These are phyloP conservation scores for Colletotrichum paranaense DNA, from an alignment of 2,329 filamentous ascomycete species.

Conservation along the genomic window DNA sequence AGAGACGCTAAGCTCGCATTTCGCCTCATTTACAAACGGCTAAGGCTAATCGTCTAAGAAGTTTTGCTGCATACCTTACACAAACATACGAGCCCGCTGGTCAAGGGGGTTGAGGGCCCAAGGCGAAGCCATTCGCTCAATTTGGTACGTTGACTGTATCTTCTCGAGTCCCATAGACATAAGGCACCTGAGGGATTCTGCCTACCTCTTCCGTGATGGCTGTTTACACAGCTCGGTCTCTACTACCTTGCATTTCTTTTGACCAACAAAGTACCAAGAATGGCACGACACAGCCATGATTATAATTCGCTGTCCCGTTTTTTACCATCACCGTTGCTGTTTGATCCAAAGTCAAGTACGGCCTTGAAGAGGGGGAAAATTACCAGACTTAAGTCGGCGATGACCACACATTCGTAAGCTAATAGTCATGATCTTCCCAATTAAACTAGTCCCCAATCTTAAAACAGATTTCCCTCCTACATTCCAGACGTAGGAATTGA, in stretches of 20 bases:
- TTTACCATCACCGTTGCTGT: background rate
- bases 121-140: constrained; percentile 8
- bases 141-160: constrained; percentile 19
- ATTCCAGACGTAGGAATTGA: background rate
- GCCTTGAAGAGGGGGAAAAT: background rate
- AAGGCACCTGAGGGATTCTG: background rate
- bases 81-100: background rate
- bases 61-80: constrained; percentile 14
- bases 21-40: constrained; percentile 36
- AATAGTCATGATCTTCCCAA: background rate
- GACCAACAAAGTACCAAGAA: background rate
- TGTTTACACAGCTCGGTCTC: background rate
- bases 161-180: constrained; percentile 9
- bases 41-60: constrained; percentile 46
- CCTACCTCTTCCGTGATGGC: background rate
- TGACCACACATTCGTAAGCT: background rate
- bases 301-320: background rate
- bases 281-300: background rate
- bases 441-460: background rate
- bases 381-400: background rate
- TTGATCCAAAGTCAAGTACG: background rate
- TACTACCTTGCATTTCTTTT: background rate
- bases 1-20: constrained; percentile 49
- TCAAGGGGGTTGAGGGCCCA: background rate
- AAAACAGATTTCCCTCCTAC: background rate